Evolutionary conservation across 163 green algal species (phyloP).

Genomic region (Trebouxia gelatinosa): DNA sequence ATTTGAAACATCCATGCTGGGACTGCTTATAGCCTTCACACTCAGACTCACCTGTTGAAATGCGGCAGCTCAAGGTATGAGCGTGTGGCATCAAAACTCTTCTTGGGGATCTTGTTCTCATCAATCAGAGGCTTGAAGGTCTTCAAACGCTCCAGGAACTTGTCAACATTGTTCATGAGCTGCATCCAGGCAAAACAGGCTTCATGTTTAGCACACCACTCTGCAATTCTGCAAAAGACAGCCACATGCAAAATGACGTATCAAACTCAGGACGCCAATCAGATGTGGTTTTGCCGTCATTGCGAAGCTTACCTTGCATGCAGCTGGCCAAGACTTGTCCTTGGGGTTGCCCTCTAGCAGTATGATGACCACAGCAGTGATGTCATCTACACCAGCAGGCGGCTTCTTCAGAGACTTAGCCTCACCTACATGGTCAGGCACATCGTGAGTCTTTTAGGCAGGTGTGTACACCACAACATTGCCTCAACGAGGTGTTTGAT

Average conservation of each 20-base stretch:
- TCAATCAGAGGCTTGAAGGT: slow-evolving; percentile 84
- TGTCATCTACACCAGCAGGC: slow-evolving; percentile 76
- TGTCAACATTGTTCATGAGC: slow-evolving; percentile 93
- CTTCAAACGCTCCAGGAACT: slow-evolving; percentile 84
- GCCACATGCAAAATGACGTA: too few species aligned
- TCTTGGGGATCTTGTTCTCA: slow-evolving; percentile 63
- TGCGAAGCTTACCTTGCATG: slow-evolving; percentile 78
- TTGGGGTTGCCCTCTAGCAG: slow-evolving; percentile 83
- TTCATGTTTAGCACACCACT: too few species aligned
- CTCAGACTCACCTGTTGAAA: slow-evolving; percentile 31
- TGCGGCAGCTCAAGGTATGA: slow-evolving; percentile 67
- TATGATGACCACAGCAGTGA: slow-evolving; percentile 82
- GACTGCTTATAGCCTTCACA: too few species aligned
- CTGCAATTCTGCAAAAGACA: too few species aligned
- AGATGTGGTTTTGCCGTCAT: too few species aligned
- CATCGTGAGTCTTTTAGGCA: too few species aligned
- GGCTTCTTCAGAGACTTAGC: slow-evolving; percentile 87
- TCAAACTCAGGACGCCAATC: too few species aligned
- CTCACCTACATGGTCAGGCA: slow-evolving; percentile 69
- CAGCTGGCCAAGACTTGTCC: slow-evolving; percentile 77
- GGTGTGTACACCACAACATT: too few species aligned
- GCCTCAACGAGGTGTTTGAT: too few species aligned
- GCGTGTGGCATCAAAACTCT: slow-evolving; percentile 75
- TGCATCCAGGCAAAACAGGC: slow-evolving; percentile 81
- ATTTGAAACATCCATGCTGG: too few species aligned